phyloP scores from a whole-genome alignment of 2,329 filamentous ascomycete species.

The Capronia epimyces region DNA sequence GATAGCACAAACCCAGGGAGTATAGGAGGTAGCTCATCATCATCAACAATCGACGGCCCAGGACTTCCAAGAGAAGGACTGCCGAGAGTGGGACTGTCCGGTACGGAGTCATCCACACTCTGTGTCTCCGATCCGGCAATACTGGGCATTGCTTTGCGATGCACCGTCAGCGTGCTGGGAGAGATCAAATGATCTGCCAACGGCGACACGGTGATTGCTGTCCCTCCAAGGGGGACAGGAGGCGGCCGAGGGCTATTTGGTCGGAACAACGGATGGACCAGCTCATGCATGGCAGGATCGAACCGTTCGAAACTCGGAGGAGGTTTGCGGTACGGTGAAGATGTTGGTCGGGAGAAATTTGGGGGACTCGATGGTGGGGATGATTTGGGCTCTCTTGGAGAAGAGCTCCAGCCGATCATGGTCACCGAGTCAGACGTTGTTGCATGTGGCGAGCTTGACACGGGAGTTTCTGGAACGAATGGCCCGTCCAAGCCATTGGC shows the following conservation, averaged over 20 bases:
- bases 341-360: conserved; percentile 30
- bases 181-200: conserved; percentile 50
- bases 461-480: conserved; percentile 23
- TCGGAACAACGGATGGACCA: conserved; percentile 57
- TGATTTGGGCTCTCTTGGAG: conserved; percentile 21
- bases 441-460: conserved; percentile 20
- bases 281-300: conserved; percentile 39
- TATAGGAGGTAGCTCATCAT: conserved; percentile 25
- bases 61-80: conserved; percentile 24
- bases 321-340: conserved; percentile 16
- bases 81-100: conserved; percentile 16
- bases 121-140: conserved; percentile 24
- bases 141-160: conserved; percentile 28
- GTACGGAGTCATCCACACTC: conserved; percentile 18
- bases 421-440: conserved; percentile 20
- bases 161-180: conserved; percentile 33
- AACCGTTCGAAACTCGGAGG: conserved; percentile 13
- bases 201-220: conserved; percentile 52
- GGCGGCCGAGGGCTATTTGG: conserved; percentile 50
- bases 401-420: conserved; percentile 20
- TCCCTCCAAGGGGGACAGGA: conserved; percentile 48
- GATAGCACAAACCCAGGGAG: conserved; percentile 42
- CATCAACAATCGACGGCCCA: conserved; percentile 29
- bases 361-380: conserved; percentile 29
- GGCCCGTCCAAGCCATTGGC: conserved; percentile 26